Conservation (phyloP, 73 alveolate species). For the Paramecium biaurelia region DNA sequence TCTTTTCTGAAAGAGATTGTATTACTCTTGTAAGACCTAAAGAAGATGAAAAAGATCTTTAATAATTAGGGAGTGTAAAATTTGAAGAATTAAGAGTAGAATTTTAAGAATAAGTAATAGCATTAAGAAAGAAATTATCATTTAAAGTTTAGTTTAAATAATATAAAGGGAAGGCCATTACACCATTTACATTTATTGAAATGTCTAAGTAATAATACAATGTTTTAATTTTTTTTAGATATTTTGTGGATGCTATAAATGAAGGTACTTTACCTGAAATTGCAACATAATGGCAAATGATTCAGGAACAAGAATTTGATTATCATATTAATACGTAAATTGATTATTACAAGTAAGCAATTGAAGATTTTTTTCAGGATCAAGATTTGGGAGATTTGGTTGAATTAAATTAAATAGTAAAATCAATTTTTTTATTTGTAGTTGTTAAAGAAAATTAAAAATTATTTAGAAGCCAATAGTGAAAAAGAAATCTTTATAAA, state of each 20-base stretch:
- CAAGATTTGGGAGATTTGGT: neutral
- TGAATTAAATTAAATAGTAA: neutral
- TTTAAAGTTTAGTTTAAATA: neutral
- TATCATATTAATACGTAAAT: neutral
- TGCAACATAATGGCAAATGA: conserved; percentile 38
- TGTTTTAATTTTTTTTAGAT: neutral
- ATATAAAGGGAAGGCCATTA: conserved; percentile 17
- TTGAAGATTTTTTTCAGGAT: neutral
- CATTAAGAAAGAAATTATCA: neutral
- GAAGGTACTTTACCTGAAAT: neutral
- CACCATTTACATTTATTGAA: conserved; percentile 38
- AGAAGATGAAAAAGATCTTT: conserved; percentile 85
- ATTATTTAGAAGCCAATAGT: neutral
- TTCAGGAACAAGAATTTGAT: conserved; percentile 10
- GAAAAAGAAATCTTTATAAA: neutral
- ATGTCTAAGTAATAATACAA: neutral
- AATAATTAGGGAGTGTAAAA: conserved; percentile 60
- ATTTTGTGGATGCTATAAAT: conserved; percentile 36
- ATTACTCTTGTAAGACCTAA: conserved; percentile 93
- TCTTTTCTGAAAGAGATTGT: conserved; percentile 93
- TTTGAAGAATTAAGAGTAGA: neutral
- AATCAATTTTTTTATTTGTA: neutral
- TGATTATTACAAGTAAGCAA: neutral
- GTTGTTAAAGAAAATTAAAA: neutral
- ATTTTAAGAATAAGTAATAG: neutral